Base-by-base conservation (phyloP, 2,329 filamentous ascomycete species). In the Pseudogymnoascus verrucosus region DNA sequence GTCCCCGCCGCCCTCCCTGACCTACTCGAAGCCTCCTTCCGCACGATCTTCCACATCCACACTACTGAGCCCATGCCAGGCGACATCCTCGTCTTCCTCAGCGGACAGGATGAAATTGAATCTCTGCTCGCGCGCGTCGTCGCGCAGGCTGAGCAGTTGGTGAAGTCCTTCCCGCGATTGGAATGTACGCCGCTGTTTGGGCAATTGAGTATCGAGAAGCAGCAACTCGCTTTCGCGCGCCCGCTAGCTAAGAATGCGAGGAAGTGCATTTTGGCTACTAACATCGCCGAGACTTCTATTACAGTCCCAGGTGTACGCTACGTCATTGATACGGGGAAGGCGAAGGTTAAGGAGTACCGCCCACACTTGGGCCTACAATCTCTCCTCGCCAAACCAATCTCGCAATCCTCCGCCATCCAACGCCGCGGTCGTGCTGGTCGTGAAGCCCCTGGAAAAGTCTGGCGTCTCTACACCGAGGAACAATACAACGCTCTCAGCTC, bases 261-360 rank as follows among this genome's bases (percentile, higher is more conserved):
- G 47, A 98, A 98, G 72, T 83, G 98, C 11, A 92, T 99, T 0
- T 79, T 99, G 0, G 89, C 93, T 0, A 99, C 95, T 12, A 99
- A 99, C 71, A 98, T 99, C 70, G 95, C 95, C n/a, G 95, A 99
- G 75, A 98, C 95, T 0, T 98, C 95, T 1, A 90, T 99, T 65
- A 99, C 95, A 0, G 93, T 99, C 0, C 89, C 93, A 0, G 95
- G 95, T 1, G 92, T 99, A 5, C 86, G 91, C 4, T 95, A 89
- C 69, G 93, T 99, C 8, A 83, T 99, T 19, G 95, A 99, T 72
- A 90, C 90, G 63, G 95, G 95, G 54, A 97, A 97, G 71, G 90
- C 90, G 7, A 99, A 99, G 74, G 84, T 96, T 67, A 97, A 97
- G 76, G 89, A 96, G 68, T 99, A 92, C 73, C 88, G 93, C 12